Base-by-base conservation (phyloP, 2,329 filamentous ascomycete species). In the Sclerotinia sclerotiorum region DNA sequence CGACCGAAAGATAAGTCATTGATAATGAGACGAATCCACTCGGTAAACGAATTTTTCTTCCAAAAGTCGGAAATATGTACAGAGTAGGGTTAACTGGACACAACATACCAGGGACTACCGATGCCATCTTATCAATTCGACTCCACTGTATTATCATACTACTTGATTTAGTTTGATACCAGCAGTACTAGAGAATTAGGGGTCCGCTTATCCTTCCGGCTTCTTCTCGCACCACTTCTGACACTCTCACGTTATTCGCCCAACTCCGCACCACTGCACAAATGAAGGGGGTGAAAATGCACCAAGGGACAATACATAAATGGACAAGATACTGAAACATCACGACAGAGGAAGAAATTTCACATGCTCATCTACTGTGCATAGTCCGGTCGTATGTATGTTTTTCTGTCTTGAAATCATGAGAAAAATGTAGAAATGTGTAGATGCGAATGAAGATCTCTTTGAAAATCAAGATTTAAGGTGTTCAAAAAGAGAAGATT, bases 151-250 rank as follows among this genome's bases (percentile, higher is more conserved):
- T 65, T 35, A 21, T 24, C 39, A n/a, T 24, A 6, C 46, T 64
- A 52, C 15, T 11, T 21, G 29, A 15, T 21, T n/a, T 61, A 61
- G 27, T 13, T 13, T 52, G 27, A 46, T 63, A 39, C 29, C 24
- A 42, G 7, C 32, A 29, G 21, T 11, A 27, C 54, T 58, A 35
- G 21, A 60, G 42, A 35, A 27, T 63, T 63, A 63, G 57, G 65
- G 65, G 65, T 68, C 65, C 65, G 65, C 65, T 68, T 68, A 68
- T 68, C 42, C 51, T 57, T 63, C 65, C 65, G 65, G 57, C 65
- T 68, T 54, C 57, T 68, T 49, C 48, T 68, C 65, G 65, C 39
- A 49, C 35, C 35, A 35, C 54, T 24, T 10, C n/a, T 21, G 13
- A 64, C 48, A 64, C 17, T 17, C 24, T 24, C 29, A 32, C 11